phyloP scores from a whole-genome alignment of 108 stramenopile genomes.

The Schizochytrium sp. region DNA sequence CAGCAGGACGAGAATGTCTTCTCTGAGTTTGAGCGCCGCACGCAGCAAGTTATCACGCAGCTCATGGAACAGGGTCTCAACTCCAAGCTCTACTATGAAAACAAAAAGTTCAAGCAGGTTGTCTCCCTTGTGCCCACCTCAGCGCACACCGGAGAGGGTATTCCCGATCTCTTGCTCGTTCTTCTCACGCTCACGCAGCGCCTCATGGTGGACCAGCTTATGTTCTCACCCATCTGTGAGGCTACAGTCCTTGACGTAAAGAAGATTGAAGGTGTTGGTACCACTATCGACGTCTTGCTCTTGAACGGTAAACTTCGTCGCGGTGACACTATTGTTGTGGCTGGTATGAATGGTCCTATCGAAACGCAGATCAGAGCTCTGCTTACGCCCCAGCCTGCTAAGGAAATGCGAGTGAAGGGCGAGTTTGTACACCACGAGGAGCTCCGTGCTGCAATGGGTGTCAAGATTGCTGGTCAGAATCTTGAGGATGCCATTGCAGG shows the following conservation, averaged over 20 bases:
- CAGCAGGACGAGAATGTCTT: constrained; percentile 89
- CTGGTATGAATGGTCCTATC: constrained; percentile 96
- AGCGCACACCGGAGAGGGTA: constrained; percentile 97
- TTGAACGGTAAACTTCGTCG: constrained; percentile 91
- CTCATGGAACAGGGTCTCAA: constrained; percentile 95
- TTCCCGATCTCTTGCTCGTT: constrained; percentile 93
- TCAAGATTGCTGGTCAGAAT: constrained; percentile 93
- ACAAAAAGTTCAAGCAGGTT: constrained; percentile 93
- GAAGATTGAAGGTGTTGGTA: constrained; percentile 97
- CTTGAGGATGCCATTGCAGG: constrained; percentile 98
- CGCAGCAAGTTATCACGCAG: constrained; percentile 85
- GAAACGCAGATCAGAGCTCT: constrained; percentile 95
- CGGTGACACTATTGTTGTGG: constrained; percentile 96
- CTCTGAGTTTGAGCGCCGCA: constrained; percentile 89
- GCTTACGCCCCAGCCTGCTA: constrained; percentile 94
- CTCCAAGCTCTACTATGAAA: constrained; percentile 99
- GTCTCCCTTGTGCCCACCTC: constrained; percentile 96
- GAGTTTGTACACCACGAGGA: constrained; percentile 97
- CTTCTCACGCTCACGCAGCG: constrained; percentile 92
- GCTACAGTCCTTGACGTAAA: constrained; percentile 98
- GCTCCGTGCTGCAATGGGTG: constrained; percentile 94
- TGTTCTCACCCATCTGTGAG: constrained; percentile 93
- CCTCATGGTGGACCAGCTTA: constrained; percentile 86
- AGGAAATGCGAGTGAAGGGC: constrained; percentile 96
- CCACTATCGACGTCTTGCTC: constrained; percentile 96